Base-by-base conservation (phyloP, 805 yeast genomes). In the Saccharomycopsis sp. region DNA sequence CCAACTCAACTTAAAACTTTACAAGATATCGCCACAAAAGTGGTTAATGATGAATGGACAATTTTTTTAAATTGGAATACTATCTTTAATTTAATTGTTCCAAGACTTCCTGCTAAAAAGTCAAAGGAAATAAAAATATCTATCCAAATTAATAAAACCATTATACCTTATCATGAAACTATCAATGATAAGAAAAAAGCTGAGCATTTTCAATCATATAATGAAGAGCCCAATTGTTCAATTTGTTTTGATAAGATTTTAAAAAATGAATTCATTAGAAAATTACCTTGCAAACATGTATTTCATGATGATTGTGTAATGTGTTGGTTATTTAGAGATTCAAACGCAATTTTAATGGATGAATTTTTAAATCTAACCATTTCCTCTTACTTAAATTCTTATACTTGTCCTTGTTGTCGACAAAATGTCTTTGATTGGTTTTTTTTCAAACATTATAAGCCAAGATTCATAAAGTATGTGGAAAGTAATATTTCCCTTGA, bases 41-140 rank as follows among this genome's bases (percentile, higher is more conserved):
- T 27, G 26, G 27, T 13, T 34, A 36, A 15, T 34, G 45, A 36
- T 18, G 52, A 44, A 17, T 48, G 42, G 26, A 19, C 38, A 13
- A 17, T 39, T 6, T 39, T 39, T 19, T 5, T 13, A 20, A 23
- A 39, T 21, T 39, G 42, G 42, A 27, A 33, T 9, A 9, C 6
- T 5, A 33, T 39, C 13, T 32, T 39, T 26, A 36, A 39, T 26
- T 21, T 37, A n/a, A 19, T 32, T 8, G 20, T 23, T 2, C 41
- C 41, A 4, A 8, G 17, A 15, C 14, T 12, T 14, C 29, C n/a
- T 8, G 5, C n/a, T 9, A 17, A 37, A 14, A 10, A 31, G 18
- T 12, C 9, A 21, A 31, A 21, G 18, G 21, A 20, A 6, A 21
- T 21, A 8, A 32, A 37, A 5, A 37, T 37, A 23, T 12, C 5